phyloP scores from a whole-genome alignment of 257 asterid genomes.

The Nicotiana noctiflora region DNA sequence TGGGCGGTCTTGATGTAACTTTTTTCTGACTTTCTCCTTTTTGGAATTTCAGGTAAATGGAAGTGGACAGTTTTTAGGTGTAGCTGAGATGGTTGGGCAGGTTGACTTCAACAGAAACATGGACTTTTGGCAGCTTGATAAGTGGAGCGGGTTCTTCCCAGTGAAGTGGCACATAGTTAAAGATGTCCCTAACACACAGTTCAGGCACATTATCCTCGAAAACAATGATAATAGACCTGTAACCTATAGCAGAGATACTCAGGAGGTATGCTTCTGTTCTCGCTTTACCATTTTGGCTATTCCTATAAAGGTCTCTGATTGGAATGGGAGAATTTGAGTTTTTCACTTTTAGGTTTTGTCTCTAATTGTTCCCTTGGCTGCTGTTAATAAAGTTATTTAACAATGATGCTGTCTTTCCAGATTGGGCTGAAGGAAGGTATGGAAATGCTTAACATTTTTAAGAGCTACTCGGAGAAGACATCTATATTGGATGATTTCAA shows the following conservation, averaged over 20 bases:
- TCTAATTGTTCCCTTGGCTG: not conserved
- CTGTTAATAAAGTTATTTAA: not conserved
- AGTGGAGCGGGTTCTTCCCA: slow-evolving; percentile 86
- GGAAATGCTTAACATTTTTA: slow-evolving; percentile 73
- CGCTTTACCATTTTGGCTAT: not conserved
- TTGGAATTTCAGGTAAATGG: slow-evolving; percentile 51
- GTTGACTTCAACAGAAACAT: slow-evolving; percentile 70
- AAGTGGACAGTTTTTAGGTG: slow-evolving; percentile 88
- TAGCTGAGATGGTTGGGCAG: slow-evolving; percentile 78
- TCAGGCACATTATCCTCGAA: slow-evolving; percentile 64
- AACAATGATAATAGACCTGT: slow-evolving; percentile 66
- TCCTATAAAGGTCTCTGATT: not conserved
- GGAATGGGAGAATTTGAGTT: not conserved
- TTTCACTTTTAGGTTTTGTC: not conserved
- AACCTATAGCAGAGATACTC: slow-evolving; percentile 76
- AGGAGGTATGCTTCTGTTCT: slow-evolving; percentile 44
- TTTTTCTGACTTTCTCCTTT: not conserved
- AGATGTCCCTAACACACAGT: slow-evolving; percentile 54
- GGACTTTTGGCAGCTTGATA: slow-evolving; percentile 90
- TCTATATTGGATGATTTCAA: slow-evolving; percentile 59
- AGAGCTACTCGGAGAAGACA: slow-evolving; percentile 45
- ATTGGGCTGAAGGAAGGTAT: slow-evolving; percentile 61
- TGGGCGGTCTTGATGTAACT: not conserved
- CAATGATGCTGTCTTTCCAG: slow-evolving; percentile 21
- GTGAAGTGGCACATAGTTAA: slow-evolving; percentile 84